Evolutionary conservation across 2,329 filamentous ascomycete species (phyloP).

Genomic region (Curvularia eragrostidis): DNA sequence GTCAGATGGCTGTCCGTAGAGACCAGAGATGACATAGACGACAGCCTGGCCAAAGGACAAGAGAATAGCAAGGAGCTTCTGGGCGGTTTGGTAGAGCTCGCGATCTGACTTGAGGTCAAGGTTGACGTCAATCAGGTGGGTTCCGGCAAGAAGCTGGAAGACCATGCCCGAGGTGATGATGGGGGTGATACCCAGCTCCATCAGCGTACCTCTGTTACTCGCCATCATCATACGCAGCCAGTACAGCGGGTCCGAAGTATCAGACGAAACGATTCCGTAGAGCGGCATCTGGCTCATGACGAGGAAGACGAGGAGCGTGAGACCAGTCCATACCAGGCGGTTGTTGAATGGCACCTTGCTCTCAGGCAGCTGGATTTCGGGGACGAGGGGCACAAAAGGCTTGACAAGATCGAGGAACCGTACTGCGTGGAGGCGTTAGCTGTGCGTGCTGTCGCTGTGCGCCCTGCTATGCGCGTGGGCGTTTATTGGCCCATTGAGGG

Average conservation of each 20-base stretch:
- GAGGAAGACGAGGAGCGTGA: constrained; percentile 95
- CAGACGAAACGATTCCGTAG: constrained; percentile 98
- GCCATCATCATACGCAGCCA: constrained; percentile 99
- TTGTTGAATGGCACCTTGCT: constrained; percentile 99
- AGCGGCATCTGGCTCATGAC: constrained; percentile 98
- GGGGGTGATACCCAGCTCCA: constrained; percentile 94
- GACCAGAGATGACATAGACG: constrained; percentile 92
- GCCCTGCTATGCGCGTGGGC: constrained; percentile 17
- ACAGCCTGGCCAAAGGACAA: constrained; percentile 96
- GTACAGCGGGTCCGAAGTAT: constrained; percentile 96
- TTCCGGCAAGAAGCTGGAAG: constrained; percentile 99
- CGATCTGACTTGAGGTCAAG: constrained; percentile 99
- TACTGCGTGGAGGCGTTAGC: constrained; percentile 64
- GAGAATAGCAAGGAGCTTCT: constrained; percentile 92
- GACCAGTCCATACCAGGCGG: constrained; percentile 61
- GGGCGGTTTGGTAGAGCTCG: constrained; percentile 99
- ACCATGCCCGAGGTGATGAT: constrained; percentile 99
- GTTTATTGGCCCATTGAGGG: constrained; percentile 27
- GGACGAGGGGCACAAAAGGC: constrained; percentile 98
- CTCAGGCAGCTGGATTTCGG: constrained; percentile 86
- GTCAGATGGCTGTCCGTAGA: constrained; percentile 95
- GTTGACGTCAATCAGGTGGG: constrained; percentile 99
- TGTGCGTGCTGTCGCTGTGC: constrained; percentile 13
- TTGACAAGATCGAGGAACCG: constrained; percentile 99
- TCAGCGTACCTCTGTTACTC: constrained; percentile 94